Base-by-base conservation (phyloP, 2,329 filamentous ascomycete species). In the Botrytis pseudocinerea region DNA sequence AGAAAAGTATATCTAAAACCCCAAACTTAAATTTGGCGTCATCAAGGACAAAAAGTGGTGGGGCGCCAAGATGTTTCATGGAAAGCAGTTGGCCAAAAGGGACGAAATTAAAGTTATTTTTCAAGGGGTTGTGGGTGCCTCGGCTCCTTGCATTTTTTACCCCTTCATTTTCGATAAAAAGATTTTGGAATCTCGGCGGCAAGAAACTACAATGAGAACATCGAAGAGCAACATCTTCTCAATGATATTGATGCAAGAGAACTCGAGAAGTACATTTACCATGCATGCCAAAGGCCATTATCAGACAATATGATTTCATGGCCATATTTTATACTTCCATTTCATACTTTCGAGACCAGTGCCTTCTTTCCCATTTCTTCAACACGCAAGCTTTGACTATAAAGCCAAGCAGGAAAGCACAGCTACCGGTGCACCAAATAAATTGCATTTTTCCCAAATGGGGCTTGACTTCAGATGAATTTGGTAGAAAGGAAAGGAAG, bases 71-170 rank as follows among this genome's bases (percentile, higher is more conserved):
- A 60, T 32, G 51, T 69, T 60, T 59, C 46, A 42, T 7, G 28
- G 28, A 18, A 48, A 61, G n/a, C 32, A 61, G 35, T 66, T 51
- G 42, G 28, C 28, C 12, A 57, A 65, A 42, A 51, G 28, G 32
- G 22, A 61, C 59, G 59, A 51, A 66, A 66, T 66, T 51, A 51
- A n/a, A 51, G 44, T 66, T 10, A 44, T 51, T 65, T 48, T 38
- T 18, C 12, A n/a, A 20, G 32, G 32, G 40, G 40, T 64, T 22
- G 62, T 18, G 40, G n/a, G 25, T 25, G 25, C 38, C n/a, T 63
- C 16, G 40, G 38, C 61, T 62, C 38, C 46, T 40, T 46, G 35
- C 60, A 18, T 46, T 64, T 40, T 64, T 64, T 64, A 46, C 62
- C 40, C 62, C 42, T 64, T 64, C 62, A 64, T 64, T 46, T 46